Conservation (phyloP, 139 green algal genomes). For the Diplosphaera chodatii region DNA sequence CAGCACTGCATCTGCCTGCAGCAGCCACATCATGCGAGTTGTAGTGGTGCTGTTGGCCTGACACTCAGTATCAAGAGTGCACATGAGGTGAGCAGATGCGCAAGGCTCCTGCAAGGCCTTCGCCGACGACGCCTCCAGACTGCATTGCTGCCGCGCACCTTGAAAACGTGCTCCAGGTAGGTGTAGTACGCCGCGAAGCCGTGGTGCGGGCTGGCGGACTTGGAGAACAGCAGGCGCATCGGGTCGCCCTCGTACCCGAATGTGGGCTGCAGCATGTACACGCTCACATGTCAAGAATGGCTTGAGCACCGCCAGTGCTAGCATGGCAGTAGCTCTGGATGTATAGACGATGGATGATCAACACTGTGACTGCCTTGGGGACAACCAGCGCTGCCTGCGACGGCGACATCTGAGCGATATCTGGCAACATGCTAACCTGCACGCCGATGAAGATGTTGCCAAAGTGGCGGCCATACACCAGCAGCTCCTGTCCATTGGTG, state of each 20-base stretch:
- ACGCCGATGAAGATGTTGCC: constrained; percentile 99
- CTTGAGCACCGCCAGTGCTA: too few relatives aligned
- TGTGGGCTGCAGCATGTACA: constrained; percentile 99
- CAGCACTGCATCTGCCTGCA: constrained; percentile 89
- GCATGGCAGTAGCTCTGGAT: too few relatives aligned
- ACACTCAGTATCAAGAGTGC: too few relatives aligned
- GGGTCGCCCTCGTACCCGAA: constrained; percentile 99
- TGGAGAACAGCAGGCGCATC: constrained; percentile 97
- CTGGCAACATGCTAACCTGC: constrained; percentile 83
- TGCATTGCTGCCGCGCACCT: constrained; percentile 13
- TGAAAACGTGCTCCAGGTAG: constrained; percentile 95
- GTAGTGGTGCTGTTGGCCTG: too few relatives aligned
- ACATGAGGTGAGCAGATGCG: too few relatives aligned
- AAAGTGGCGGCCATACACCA: constrained; percentile 95
- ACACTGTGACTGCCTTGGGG: too few relatives aligned
- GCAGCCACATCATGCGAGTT: background rate
- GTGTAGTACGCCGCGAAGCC: constrained; percentile 99
- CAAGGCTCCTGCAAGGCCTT: too few relatives aligned
- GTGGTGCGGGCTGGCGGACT: constrained; percentile 91
- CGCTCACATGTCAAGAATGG: too few relatives aligned
- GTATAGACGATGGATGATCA: too few relatives aligned
- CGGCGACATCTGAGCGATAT: too few relatives aligned
- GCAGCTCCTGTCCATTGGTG: constrained; percentile 92
- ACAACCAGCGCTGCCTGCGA: too few relatives aligned
- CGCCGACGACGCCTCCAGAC: too few relatives aligned